phyloP scores from a whole-genome alignment of 202 grass and related monocot species.

The Schoenoplectus tabernaemontani region DNA sequence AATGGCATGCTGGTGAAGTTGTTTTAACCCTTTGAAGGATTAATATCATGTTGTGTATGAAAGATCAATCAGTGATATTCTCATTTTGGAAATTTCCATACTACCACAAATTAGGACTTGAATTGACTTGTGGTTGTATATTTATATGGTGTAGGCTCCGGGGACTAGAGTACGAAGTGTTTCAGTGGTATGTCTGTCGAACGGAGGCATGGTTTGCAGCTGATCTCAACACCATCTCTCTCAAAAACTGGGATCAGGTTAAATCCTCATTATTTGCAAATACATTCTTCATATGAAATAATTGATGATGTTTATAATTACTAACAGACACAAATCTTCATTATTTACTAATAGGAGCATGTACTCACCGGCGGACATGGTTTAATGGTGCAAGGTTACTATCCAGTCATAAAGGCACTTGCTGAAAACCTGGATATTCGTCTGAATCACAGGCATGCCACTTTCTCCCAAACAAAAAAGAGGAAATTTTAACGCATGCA shows the following conservation, averaged over 20 bases:
- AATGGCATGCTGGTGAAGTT: neutral
- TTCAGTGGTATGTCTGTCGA: conserved; percentile 89
- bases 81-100: neutral
- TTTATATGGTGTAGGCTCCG: conserved; percentile 43
- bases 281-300: neutral
- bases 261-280: conserved; percentile 5
- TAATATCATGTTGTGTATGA: neutral
- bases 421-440: conserved; percentile 62
- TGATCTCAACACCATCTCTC: conserved; percentile 81
- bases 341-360: conserved; percentile 75
- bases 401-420: conserved; percentile 82
- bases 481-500: neutral
- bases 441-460: conserved; percentile 65
- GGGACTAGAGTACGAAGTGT: conserved; percentile 57
- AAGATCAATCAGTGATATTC: neutral
- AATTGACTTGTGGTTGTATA: neutral
- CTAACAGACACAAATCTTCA: neutral
- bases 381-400: conserved; percentile 89
- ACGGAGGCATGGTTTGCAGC: conserved; percentile 97
- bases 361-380: conserved; percentile 95
- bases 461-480: neutral
- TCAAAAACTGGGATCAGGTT: conserved; percentile 99
- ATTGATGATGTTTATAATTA: neutral
- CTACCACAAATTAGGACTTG: neutral
- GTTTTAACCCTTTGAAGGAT: neutral